Evolutionary conservation across 352 stramenopile genomes (phyloP).

Genomic region (Phytophthora fragariaefolia): DNA sequence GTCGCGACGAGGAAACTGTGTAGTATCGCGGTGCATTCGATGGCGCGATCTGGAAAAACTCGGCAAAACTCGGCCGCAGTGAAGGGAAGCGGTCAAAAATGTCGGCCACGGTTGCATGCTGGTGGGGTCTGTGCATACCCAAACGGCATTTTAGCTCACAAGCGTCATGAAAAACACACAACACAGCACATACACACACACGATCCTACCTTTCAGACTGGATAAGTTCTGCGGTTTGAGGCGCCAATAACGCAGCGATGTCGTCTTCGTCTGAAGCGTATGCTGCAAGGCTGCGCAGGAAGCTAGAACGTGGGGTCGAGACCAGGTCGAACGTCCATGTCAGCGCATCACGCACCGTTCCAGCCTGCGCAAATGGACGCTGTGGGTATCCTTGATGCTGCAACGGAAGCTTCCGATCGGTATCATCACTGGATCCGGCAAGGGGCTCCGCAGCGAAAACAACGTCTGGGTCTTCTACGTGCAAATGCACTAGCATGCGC

Average conservation of each 20-base stretch:
- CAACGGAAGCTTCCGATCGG: constrained; percentile 16
- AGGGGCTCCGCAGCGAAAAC: constrained; percentile 50
- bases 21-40: constrained; percentile 78
- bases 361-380: constrained; percentile 63
- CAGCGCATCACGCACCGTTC: constrained; percentile 69
- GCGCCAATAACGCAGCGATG: constrained; percentile 49
- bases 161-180: neutral
- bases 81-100: constrained; percentile 77
- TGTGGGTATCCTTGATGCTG: constrained; percentile 25
- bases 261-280: constrained; percentile 70
- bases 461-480: constrained; percentile 55
- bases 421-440: neutral
- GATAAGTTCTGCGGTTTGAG: constrained; percentile 54
- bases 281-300: constrained; percentile 65
- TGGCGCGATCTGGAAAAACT: constrained; percentile 76
- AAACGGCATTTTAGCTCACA: neutral
- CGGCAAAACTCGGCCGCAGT: constrained; percentile 60
- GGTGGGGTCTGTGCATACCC: constrained; percentile 26
- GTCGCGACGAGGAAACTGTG: constrained; percentile 82
- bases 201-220: constrained; percentile 44
- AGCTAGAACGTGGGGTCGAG: constrained; percentile 62
- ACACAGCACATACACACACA: neutral
- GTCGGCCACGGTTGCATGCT: constrained; percentile 63
- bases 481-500: constrained; percentile 56
- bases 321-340: constrained; percentile 82